These are phyloP conservation scores for Saturnispora silvae DNA, from an alignment of 805 yeast species.

Conservation along the genomic window DNA sequence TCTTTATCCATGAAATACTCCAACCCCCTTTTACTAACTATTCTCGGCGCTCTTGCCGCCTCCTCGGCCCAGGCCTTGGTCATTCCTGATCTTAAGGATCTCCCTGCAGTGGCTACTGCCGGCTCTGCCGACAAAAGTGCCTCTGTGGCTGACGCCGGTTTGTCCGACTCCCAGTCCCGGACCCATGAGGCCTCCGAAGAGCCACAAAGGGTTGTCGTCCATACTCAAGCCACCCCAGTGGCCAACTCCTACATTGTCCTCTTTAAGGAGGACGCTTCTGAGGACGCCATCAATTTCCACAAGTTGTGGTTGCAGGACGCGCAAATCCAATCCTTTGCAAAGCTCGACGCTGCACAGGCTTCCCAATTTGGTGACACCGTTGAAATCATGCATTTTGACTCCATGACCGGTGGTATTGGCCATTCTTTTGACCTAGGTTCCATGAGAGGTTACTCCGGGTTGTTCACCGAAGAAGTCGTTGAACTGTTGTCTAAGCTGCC, in stretches of 20 bases:
- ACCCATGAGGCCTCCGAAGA: background rate
- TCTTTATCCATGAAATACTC: constrained; percentile 13
- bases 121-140: constrained; percentile 21
- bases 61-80: constrained; percentile 14
- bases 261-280: constrained; percentile 53
- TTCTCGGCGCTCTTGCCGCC: constrained; percentile 12
- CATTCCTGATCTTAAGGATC: constrained; percentile 14
- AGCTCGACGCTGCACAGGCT: constrained; percentile 15
- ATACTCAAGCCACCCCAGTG: constrained; percentile 39
- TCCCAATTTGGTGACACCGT: constrained; percentile 25
- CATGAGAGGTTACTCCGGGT: constrained; percentile 77
- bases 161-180: background rate
- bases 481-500: constrained; percentile 54
- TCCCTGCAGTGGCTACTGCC: constrained; percentile 8
- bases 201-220: constrained; percentile 27
- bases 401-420: constrained; percentile 39
- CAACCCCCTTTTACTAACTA: constrained; percentile 10
- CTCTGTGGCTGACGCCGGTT: constrained; percentile 16
- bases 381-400: constrained; percentile 13
- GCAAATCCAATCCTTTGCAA: constrained; percentile 33
- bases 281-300: constrained; percentile 52
- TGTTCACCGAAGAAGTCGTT: constrained; percentile 64
- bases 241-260: constrained; percentile 79
- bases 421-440: constrained; percentile 53
- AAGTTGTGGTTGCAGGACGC: constrained; percentile 50